Evolutionary conservation across 2,329 filamentous ascomycete genomes (phyloP), one percentile per base, ranked within the genome.

Genomic region (Achaetomium macrosporum): DNA sequence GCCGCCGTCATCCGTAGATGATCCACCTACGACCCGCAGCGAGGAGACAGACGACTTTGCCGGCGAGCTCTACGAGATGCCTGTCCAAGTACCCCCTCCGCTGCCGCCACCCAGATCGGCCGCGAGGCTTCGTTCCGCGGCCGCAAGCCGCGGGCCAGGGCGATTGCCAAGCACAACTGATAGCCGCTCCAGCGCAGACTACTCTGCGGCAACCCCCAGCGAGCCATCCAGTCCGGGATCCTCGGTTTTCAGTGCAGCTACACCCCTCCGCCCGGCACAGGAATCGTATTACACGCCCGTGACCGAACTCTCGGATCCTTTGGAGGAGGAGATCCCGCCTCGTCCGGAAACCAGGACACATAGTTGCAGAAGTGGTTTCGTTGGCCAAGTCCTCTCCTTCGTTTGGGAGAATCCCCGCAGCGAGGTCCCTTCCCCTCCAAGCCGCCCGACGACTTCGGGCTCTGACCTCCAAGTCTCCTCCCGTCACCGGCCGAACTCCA

Each of bases 41-140:
- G 63, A 65, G 50, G 66, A 65, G 29, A 57, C 64, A 17, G 61
- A 67, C 44, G 62, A 67, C 36, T 59, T 66, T 33, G 55, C 64
- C 15, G 65, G 64, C 41, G 64, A 67, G 50, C 57, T 66, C 29
- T 57, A 50, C 29, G 60, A 63, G 20, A 57, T 63, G 48, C 62
- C 62, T 1, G 51, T 45, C n/a, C 58, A 54, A 6, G 54, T 64
- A 9, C 65, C 66, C 1, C 64, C 64, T 2, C 61, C 64, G 17
- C 65, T 66, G 6, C 64, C 63, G 3, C 60, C 35, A n/a, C 35
- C 35, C 35, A 37, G 61, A 25, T 61, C 65, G 0, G 41, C 53
- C 1, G 59, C 58, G 2, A 52, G 61, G 30, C 46, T 52, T 8
- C 15, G 47, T n/a, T 51, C 50, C 40, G 16, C 42, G 13, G 33